phyloP scores from a whole-genome alignment of 2,329 filamentous ascomycete species.

The Uncinocarpus reesii region DNA sequence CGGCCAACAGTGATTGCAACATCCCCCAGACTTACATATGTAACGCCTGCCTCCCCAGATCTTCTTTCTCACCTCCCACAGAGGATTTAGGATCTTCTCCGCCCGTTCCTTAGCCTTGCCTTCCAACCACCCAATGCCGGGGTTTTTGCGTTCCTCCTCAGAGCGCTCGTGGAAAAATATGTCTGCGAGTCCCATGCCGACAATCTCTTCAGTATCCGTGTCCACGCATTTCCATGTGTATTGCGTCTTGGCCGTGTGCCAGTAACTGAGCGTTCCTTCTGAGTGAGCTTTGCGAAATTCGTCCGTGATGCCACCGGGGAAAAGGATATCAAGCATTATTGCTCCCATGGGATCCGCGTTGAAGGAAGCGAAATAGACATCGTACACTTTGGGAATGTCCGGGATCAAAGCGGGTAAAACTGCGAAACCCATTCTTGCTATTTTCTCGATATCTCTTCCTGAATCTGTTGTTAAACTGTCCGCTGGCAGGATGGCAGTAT shows the following conservation, averaged over 20 bases:
- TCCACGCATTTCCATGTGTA: constrained; percentile 43
- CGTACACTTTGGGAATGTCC: constrained; percentile 40
- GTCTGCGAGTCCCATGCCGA: constrained; percentile 42
- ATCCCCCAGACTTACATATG: constrained; percentile 33
- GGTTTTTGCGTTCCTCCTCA: constrained; percentile 37
- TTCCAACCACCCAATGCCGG: constrained; percentile 40
- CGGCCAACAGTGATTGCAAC: not conserved
- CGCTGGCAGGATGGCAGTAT: too few relatives aligned
- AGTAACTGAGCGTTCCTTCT: constrained; percentile 33
- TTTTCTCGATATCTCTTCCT: not conserved
- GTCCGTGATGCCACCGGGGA: constrained; percentile 30
- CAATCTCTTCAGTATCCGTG: constrained; percentile 34
- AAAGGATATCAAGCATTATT: constrained; percentile 28
- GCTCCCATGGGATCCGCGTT: constrained; percentile 22
- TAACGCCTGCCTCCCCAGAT: constrained; percentile 34
- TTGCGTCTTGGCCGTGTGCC: constrained; percentile 33
- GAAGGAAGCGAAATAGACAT: constrained; percentile 42
- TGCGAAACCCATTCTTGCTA: constrained; percentile 29
- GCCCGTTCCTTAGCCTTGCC: constrained; percentile 38
- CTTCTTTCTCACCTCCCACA: constrained; percentile 36
- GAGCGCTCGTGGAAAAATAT: constrained; percentile 32
- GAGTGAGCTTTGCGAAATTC: constrained; percentile 38
- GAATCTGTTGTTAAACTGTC: not conserved
- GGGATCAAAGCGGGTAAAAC: constrained; percentile 39
- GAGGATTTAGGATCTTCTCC: constrained; percentile 34